These are phyloP conservation scores for Fusarium sp. DNA, from an alignment of 2,329 filamentous ascomycete genomes.

Conservation along the genomic window DNA sequence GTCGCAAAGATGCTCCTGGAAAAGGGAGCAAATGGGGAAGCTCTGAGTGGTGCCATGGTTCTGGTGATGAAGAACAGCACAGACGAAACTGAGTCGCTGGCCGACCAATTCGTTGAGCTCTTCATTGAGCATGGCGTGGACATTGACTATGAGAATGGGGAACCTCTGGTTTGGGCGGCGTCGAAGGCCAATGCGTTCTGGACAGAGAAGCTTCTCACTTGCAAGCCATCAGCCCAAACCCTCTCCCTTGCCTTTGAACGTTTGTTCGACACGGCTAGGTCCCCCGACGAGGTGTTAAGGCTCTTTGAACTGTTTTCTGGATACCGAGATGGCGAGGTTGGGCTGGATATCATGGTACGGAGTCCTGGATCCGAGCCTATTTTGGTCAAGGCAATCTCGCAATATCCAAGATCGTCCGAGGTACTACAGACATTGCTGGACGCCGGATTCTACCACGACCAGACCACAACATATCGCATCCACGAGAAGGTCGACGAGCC, in stretches of 20 bases:
- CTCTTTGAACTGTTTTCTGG: conserved; percentile 65
- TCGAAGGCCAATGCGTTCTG: conserved; percentile 63
- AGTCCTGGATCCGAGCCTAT: conserved; percentile 59
- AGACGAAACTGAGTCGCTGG: conserved; percentile 53
- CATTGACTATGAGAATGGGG: conserved; percentile 64
- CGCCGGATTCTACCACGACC: conserved; percentile 70
- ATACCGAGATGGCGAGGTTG: conserved; percentile 59
- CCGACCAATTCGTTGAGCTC: conserved; percentile 59
- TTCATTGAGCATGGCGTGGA: conserved; percentile 55
- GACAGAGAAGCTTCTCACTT: conserved; percentile 61
- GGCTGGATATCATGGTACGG: conserved; percentile 63
- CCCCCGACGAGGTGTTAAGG: conserved; percentile 63
- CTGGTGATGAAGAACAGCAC: conserved; percentile 59
- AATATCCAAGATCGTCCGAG: conserved; percentile 65
- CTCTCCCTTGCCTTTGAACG: conserved; percentile 66
- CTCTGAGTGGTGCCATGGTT: conserved; percentile 59
- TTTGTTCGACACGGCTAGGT: conserved; percentile 64
- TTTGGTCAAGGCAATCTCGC: conserved; percentile 63
- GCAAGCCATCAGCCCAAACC: conserved; percentile 62
- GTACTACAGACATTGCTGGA: conserved; percentile 67
- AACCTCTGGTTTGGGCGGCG: conserved; percentile 66
- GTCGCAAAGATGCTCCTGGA: conserved; percentile 61
- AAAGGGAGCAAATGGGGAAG: conserved; percentile 61
- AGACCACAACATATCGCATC: conserved; percentile 58
- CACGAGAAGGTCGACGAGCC: conserved; percentile 60